Conservation (phyloP, 768 basidiomycete species). For the Cystofilobasidium ferigula region DNA sequence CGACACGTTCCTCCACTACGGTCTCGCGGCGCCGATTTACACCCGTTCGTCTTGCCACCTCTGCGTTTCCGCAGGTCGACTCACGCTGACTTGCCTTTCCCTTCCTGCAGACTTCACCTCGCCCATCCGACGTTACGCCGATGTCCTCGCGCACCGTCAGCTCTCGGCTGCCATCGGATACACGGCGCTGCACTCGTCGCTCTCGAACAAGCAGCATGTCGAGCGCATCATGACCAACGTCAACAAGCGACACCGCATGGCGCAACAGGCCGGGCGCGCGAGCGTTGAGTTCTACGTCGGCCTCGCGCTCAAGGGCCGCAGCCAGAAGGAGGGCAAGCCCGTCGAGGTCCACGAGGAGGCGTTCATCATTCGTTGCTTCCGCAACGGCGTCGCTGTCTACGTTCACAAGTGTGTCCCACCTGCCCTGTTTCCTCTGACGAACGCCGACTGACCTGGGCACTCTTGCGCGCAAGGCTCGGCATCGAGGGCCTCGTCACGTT, state of each 20-base stretch:
- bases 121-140: constrained; percentile 91
- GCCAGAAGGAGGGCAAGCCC: constrained; percentile 36
- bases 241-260: constrained; percentile 85
- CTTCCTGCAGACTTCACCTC: constrained; percentile 41
- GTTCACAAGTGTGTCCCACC: constrained; percentile 64
- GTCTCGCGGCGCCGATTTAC: constrained; percentile 91
- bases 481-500: constrained; percentile 91
- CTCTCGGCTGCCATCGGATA: constrained; percentile 80
- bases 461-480: constrained; percentile 59
- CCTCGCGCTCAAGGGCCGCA: constrained; percentile 61
- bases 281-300: constrained; percentile 98
- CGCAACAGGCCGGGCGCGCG: constrained; percentile 92
- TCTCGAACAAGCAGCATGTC: constrained; percentile 79
- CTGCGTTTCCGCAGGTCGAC: not conserved
- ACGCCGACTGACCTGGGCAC: not conserved
- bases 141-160: constrained; percentile 89
- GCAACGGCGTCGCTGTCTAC: constrained; percentile 93
- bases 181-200: constrained; percentile 65
- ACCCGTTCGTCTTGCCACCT: constrained; percentile 44
- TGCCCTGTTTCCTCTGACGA: not conserved
- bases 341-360: constrained; percentile 61
- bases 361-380: constrained; percentile 84
- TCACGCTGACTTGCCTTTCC: not conserved
- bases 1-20: constrained; percentile 93
- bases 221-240: constrained; percentile 76